Percentiles rank a stretch among this genome's conserved stretches.
Evolutionary conservation across 23 red algal genomes (phyloP).

Genomic region (Rhodosorus marinus): DNA sequence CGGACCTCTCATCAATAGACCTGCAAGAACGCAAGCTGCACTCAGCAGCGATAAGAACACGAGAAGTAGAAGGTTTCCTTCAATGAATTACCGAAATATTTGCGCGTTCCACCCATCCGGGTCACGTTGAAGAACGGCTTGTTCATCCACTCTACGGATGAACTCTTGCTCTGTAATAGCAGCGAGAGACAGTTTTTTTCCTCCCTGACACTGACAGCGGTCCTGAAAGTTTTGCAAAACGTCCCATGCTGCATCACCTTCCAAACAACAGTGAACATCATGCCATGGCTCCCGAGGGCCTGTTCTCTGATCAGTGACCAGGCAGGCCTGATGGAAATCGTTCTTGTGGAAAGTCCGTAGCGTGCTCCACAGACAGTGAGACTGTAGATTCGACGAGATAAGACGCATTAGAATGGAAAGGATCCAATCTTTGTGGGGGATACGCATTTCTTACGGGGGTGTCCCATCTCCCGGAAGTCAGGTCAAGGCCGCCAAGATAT

Average conservation of each 20-base stretch:
- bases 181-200: constrained; percentile 6
- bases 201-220: constrained; percentile 31
- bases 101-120: constrained; percentile 27
- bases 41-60: no score
- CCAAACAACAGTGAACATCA: constrained; percentile 19
- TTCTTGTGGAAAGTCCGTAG: not conserved
- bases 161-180: constrained; percentile 5
- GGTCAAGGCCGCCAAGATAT: constrained; percentile 47
- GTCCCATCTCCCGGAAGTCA: constrained; percentile 61
- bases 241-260: constrained; percentile 43
- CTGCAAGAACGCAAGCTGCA: not conserved
- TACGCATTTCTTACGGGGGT: no score
- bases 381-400: no score
- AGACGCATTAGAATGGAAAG: no score
- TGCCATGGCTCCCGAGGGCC: constrained; percentile 67
- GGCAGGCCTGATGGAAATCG: not conserved
- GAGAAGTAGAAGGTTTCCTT: constrained; percentile 19
- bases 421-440: no score
- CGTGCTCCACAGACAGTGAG: not conserved
- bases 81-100: constrained; percentile 37
- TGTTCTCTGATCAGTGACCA: not conserved
- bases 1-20: constrained; percentile 1
- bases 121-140: constrained; percentile 3
- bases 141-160: constrained; percentile 25
- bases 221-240: constrained; percentile 49